Evolutionary conservation across 768 basidiomycete species (phyloP).

Genomic region (Gelatoporia subvermispora): DNA sequence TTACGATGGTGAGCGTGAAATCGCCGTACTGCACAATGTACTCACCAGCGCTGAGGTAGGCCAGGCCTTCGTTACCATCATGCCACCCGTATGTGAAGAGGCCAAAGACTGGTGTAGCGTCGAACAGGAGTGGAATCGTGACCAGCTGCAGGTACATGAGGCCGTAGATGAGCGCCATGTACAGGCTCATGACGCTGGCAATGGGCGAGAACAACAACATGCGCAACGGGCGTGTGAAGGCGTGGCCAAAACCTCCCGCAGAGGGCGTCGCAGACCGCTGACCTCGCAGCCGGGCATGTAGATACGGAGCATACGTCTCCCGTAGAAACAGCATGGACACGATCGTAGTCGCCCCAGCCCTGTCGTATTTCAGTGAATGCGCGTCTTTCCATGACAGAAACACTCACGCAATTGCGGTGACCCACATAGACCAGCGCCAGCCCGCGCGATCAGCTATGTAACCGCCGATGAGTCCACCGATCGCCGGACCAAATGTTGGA

Average conservation of each 20-base stretch:
- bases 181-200: neutral
- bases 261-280: neutral
- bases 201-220: neutral
- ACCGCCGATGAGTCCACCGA: neutral
- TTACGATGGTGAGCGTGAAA: neutral
- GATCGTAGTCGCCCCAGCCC: neutral
- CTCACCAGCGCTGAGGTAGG: slow-evolving; percentile 1
- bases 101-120: neutral
- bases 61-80: neutral
- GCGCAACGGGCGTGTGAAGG: neutral
- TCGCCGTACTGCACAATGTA: no score
- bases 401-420: slow-evolving; percentile 1
- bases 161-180: slow-evolving; percentile 1
- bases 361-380: neutral
- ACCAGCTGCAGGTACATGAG: slow-evolving; percentile 1
- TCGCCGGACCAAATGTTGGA: neutral
- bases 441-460: neutral
- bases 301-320: neutral
- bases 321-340: slow-evolving; percentile 1
- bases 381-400: neutral
- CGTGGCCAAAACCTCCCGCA: neutral
- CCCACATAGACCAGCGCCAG: neutral
- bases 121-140: slow-evolving; percentile 1
- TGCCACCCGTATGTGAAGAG: slow-evolving; percentile 1
- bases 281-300: neutral